Evolutionary conservation across 2,329 filamentous ascomycete genomes (phyloP), one percentile per base, ranked within the genome.

Genomic region (Diaporthe ilicicola): DNA sequence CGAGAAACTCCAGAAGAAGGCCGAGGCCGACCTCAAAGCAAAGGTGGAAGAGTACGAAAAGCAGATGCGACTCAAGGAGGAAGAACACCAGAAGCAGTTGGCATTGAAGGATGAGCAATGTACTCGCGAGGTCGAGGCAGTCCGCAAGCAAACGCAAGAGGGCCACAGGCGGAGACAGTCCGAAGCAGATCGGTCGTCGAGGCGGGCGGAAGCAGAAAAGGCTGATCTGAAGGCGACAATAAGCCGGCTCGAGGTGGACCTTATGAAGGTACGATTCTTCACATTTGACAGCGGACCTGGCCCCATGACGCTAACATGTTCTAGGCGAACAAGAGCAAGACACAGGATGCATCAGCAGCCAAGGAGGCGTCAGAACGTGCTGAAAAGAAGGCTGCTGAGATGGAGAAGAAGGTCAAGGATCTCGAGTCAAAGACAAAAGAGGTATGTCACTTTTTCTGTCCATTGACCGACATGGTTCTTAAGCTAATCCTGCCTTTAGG

Each of bases 151-250:
- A 4, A 80, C 84, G 0, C 83, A 88, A 71, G 81, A 82, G 2
- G 88, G 61, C 17, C 72, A 64, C 27, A 73, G 64, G 53, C 61
- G 72, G 39, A 69, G 66, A 15, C 72, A 73, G 61, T 72, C 70
- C 7, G 72, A 90, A 68, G 77, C 81, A 1, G 86, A 88, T 59
- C 84, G 86, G 44, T 77, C 82, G 3, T 83, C 83, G 67, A 82
- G 84, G 34, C 81, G 86, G 51, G 79, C 81, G 32, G 91, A 92
- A 53, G 89, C 88, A 1, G 90, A 93, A 75, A 84, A 88, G 65
- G 86, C 88, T n/a, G 90, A 91, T 73, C 79, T 93, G 15, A 87
- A 87, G 75, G 86, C 86, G 29, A 90, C 85, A 1, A 85, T 92
- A 34, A 88, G 86, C 68, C 85, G 86, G 54, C 81, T 94, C 19